Conservation (phyloP, 768 basidiomycete genomes). For the Tephrocybe rancida region DNA sequence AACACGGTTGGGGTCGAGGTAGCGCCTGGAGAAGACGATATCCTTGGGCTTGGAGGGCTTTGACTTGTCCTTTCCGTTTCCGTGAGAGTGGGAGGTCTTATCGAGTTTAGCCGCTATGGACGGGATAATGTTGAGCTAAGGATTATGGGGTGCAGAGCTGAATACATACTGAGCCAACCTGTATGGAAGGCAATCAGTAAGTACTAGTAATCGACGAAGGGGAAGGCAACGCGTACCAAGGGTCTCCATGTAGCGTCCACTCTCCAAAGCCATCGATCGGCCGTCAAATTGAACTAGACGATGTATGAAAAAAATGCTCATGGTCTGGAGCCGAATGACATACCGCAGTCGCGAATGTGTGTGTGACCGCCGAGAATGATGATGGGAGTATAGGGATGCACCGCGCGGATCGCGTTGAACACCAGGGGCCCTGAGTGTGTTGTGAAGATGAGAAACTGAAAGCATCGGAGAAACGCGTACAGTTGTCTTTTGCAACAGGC, state of each 20-base stretch:
- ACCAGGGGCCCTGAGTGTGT: constrained; percentile 63
- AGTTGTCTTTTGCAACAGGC: constrained; percentile 74
- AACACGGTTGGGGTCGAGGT: constrained; percentile 78
- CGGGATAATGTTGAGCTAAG: no score
- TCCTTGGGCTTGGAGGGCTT: constrained; percentile 29
- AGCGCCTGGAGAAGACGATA: constrained; percentile 67
- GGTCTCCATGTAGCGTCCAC: constrained; percentile 93
- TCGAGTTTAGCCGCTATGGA: constrained; percentile 47
- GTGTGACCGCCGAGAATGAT: constrained; percentile 84
- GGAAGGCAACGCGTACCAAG: constrained; percentile 51
- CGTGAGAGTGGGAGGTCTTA: not conserved
- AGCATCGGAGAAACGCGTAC: constrained; percentile 30
- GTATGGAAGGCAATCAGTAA: not conserved
- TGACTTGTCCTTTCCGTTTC: not conserved
- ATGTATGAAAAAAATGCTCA: not conserved
- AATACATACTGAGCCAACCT: constrained; percentile 65
- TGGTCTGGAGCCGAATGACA: constrained; percentile 23
- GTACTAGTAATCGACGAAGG: not conserved
- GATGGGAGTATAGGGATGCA: constrained; percentile 77
- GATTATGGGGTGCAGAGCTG: not conserved
- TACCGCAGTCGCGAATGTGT: constrained; percentile 79
- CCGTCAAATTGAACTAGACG: constrained; percentile 63
- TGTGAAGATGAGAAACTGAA: not conserved
- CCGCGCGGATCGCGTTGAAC: constrained; percentile 70
- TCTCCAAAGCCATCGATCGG: constrained; percentile 76